Evolutionary conservation across 2,329 filamentous ascomycete species (phyloP).

Genomic region (Spiromastix sp.): DNA sequence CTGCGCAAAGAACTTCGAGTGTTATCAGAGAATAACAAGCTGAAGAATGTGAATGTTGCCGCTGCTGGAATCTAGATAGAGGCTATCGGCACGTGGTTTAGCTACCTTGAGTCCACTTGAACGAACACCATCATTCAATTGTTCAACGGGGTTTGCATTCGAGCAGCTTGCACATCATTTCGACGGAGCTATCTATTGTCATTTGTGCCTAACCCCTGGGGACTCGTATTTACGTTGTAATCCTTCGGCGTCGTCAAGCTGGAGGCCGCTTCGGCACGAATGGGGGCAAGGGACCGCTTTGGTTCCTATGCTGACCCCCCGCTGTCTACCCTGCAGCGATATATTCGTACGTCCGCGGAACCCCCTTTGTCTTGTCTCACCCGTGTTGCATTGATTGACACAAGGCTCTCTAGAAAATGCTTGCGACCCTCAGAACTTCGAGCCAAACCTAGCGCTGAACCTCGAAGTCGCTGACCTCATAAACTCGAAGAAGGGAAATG

Average conservation of each 20-base stretch:
- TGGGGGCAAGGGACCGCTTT: slow-evolving; percentile 91
- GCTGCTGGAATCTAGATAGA: too few species aligned
- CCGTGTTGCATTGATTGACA: too few species aligned
- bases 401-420: slow-evolving; percentile 76
- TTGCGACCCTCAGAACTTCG: slow-evolving; percentile 94
- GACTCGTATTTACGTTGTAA: not conserved
- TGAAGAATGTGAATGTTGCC: too few species aligned
- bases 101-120: too few species aligned
- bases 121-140: too few species aligned
- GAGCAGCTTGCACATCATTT: too few species aligned
- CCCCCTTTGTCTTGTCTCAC: slow-evolving; percentile 1
- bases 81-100: too few species aligned
- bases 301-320: slow-evolving; percentile 67
- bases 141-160: too few species aligned
- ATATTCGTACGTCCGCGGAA: slow-evolving; percentile 63
- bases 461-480: slow-evolving; percentile 94
- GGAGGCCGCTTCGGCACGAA: slow-evolving; percentile 93
- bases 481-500: slow-evolving; percentile 93
- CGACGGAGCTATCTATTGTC: too few species aligned
- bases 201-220: not conserved
- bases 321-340: slow-evolving; percentile 82
- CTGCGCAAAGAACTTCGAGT: too few species aligned
- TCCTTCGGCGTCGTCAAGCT: slow-evolving; percentile 40
- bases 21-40: too few species aligned
- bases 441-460: slow-evolving; percentile 91